phyloP scores from a whole-genome alignment of 805 yeast species.

The Spathaspora girioi region DNA sequence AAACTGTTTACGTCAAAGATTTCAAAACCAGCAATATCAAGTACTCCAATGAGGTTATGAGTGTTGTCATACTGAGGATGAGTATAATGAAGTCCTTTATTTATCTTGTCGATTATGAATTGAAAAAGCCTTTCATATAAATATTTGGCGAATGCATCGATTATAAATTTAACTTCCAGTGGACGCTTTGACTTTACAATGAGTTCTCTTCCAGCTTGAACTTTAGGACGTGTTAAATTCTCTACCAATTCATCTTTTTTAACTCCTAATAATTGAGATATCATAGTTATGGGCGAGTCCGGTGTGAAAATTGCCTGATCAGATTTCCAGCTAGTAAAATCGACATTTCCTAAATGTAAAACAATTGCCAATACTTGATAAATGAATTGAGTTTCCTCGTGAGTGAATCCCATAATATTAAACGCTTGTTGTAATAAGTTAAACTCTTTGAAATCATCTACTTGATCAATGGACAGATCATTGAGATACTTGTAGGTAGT shows the following conservation, averaged over 20 bases:
- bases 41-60: conserved; percentile 48
- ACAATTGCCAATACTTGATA: conserved; percentile 70
- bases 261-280: conserved; percentile 67
- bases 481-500: conserved; percentile 52
- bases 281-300: conserved; percentile 43
- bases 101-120: conserved; percentile 70
- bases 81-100: conserved; percentile 34
- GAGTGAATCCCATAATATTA: conserved; percentile 64
- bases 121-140: conserved; percentile 83
- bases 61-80: conserved; percentile 13
- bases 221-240: conserved; percentile 71
- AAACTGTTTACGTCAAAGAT: conserved; percentile 55
- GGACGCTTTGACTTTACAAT: conserved; percentile 79
- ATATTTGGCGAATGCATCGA: conserved; percentile 86
- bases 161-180: conserved; percentile 70
- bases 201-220: conserved; percentile 86
- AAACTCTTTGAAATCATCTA: conserved; percentile 74
- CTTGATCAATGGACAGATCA: conserved; percentile 13
- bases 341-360: conserved; percentile 81
- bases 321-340: conserved; percentile 59
- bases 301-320: conserved; percentile 74
- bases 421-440: conserved; percentile 62
- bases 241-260: conserved; percentile 46
- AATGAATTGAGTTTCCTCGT: conserved; percentile 52
- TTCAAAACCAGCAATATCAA: conserved; percentile 63